A percentile compares a stretch with the other conserved stretches of the same genome.
Conservation (phyloP, 495 filamentous ascomycete genomes). For the Aspergillus leporis region DNA sequence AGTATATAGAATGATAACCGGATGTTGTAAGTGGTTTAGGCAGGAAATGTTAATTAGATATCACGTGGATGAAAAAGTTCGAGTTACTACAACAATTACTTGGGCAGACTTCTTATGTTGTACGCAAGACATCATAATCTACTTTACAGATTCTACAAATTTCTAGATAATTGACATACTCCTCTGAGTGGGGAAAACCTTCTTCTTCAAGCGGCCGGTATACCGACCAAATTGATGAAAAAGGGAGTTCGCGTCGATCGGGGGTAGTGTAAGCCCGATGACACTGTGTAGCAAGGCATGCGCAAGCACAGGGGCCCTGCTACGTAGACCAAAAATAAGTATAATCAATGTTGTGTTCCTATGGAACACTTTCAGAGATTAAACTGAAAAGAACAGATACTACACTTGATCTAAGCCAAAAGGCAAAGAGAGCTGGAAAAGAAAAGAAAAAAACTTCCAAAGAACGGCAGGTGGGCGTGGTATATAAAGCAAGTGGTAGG, state of each 20-base stretch:
- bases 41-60: neutral
- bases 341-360: constrained; percentile 78
- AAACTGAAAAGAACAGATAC: constrained; percentile 99
- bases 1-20: neutral
- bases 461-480: constrained; percentile 17
- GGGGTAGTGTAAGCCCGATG: constrained; percentile 87
- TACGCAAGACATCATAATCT: neutral
- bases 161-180: neutral
- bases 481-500: constrained; percentile 29
- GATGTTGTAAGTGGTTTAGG: neutral
- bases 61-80: constrained; percentile 9
- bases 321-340: constrained; percentile 69
- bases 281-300: constrained; percentile 74
- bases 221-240: constrained; percentile 61
- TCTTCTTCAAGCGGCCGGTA: constrained; percentile 65
- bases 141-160: neutral
- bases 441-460: constrained; percentile 46
- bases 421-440: constrained; percentile 60
- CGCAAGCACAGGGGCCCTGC: constrained; percentile 78
- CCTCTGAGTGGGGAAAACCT: neutral
- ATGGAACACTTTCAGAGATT: constrained; percentile 72
- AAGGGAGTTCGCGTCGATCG: constrained; percentile 75
- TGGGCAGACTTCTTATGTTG: too few species aligned
- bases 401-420: constrained; percentile 92
- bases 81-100: too few species aligned